Conservation (phyloP, 345 rosid genomes). For the Linum usitatissimum region DNA sequence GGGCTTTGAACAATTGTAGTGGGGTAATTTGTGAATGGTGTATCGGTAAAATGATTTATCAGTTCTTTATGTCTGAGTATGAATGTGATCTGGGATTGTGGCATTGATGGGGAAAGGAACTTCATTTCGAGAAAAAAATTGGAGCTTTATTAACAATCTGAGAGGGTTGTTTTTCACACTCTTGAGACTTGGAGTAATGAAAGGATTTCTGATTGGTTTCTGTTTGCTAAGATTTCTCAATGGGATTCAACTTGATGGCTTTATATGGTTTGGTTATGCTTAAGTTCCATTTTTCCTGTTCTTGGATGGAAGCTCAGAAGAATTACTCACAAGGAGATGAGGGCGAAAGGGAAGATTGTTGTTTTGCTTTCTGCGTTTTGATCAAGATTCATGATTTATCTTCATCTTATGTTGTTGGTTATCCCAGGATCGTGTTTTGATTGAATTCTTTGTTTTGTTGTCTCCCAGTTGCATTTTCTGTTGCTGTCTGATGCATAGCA, state of each 20-base stretch:
- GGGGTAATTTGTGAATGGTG: constrained; percentile 3
- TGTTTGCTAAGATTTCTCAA: not conserved
- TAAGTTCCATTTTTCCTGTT: not conserved
- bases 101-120: not conserved
- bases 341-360: not conserved
- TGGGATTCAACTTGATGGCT: not conserved
- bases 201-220: not conserved
- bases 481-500: constrained; percentile 3
- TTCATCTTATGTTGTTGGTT: not conserved
- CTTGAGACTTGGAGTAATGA: not conserved
- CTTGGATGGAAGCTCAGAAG: no score
- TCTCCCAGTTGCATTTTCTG: no score
- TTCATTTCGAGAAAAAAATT: not conserved
- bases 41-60: not conserved
- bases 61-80: not conserved
- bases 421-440: no score
- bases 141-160: not conserved
- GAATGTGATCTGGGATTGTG: not conserved
- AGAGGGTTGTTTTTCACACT: not conserved
- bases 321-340: no score
- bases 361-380: constrained; percentile 6
- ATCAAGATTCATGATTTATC: constrained; percentile 7
- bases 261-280: not conserved
- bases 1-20: not conserved
- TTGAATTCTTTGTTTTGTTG: not conserved